A percentile compares a stretch with the other conserved stretches of the same genome.
Evolutionary conservation across 2,329 filamentous ascomycete genomes (phyloP).

Genomic region (Leptographium flavum): DNA sequence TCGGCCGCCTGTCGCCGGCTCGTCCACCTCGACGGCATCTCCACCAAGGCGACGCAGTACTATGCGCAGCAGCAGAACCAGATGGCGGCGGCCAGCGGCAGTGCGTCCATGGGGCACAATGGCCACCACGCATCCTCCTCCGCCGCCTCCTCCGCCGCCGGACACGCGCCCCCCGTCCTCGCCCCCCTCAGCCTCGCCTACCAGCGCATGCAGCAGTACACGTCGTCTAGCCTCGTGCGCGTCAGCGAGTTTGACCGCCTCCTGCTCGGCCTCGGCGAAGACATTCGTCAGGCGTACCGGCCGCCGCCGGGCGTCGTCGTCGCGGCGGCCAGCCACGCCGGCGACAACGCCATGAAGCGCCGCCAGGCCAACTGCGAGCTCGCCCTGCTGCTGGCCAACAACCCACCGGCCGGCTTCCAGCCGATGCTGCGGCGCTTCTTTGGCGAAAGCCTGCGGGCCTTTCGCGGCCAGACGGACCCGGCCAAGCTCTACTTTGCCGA

Average conservation of each 20-base stretch:
- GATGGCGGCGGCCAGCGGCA: neutral
- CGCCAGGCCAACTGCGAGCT: constrained; percentile 36
- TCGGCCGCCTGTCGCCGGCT: constrained; percentile 54
- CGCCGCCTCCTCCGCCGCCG: neutral
- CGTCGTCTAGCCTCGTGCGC: constrained; percentile 37
- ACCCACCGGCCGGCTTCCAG: constrained; percentile 32
- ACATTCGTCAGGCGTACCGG: constrained; percentile 38
- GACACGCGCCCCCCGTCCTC: constrained; percentile 18
- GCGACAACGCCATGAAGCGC: constrained; percentile 20
- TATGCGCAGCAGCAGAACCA: constrained; percentile 27
- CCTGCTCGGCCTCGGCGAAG: constrained; percentile 31
- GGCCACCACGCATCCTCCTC: neutral
- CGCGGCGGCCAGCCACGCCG: constrained; percentile 9
- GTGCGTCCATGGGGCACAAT: no score
- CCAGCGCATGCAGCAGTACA: constrained; percentile 36
- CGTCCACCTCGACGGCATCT: constrained; percentile 36
- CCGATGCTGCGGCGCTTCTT: constrained; percentile 53
- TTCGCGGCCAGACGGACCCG: constrained; percentile 47
- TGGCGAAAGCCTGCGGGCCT: constrained; percentile 38
- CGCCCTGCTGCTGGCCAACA: constrained; percentile 32
- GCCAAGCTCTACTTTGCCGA: constrained; percentile 60
- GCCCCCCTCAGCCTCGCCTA: constrained; percentile 41
- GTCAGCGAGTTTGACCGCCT: constrained; percentile 49
- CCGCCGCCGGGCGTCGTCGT: constrained; percentile 12
- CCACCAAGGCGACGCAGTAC: constrained; percentile 33